Conservation (phyloP, 1,284 basidiomycete species). For the Microbotryum lychnidis-dioicae region DNA sequence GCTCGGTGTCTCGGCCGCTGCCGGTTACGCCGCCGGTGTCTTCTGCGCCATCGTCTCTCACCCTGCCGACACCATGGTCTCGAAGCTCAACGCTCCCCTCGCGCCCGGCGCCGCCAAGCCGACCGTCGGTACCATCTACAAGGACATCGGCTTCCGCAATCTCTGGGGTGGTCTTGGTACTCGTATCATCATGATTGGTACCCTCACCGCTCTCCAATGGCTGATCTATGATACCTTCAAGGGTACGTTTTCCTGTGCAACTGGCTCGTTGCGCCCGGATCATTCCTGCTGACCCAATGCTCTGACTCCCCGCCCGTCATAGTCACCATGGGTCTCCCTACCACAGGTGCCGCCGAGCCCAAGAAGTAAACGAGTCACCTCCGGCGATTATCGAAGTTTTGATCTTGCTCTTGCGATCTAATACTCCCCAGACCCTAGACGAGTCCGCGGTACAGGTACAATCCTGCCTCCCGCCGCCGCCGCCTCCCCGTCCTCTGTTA, state of each 20-base stretch:
- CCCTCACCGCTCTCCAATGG: conserved; percentile 39
- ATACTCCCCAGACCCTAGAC: too few relatives aligned
- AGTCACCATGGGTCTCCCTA: conserved; percentile 30
- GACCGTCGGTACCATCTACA: conserved; percentile 37
- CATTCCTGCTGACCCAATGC: neutral
- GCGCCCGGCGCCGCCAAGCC: conserved; percentile 36
- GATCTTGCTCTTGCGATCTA: neutral
- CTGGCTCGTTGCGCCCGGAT: neutral
- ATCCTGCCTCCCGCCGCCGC: too few relatives aligned
- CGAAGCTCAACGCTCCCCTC: conserved; percentile 37
- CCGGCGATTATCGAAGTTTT: neutral
- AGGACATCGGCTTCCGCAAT: conserved; percentile 37
- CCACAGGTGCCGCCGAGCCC: conserved; percentile 30
- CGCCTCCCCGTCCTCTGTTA: too few relatives aligned
- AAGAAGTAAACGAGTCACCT: conserved; percentile 13
- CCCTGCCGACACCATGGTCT: conserved; percentile 39
- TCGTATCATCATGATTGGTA: conserved; percentile 35
- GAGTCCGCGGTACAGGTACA: too few relatives aligned
- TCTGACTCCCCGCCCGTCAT: neutral
- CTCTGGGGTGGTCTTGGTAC: conserved; percentile 38
- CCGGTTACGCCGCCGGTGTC: conserved; percentile 38
- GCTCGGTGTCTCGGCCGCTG: conserved; percentile 35
- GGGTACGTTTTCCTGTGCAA: conserved; percentile 3
- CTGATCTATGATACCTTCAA: conserved; percentile 37
- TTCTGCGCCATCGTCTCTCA: conserved; percentile 39